Evolutionary conservation across 2,329 filamentous ascomycete genomes (phyloP).

Genomic region (Shiraia sp.): DNA sequence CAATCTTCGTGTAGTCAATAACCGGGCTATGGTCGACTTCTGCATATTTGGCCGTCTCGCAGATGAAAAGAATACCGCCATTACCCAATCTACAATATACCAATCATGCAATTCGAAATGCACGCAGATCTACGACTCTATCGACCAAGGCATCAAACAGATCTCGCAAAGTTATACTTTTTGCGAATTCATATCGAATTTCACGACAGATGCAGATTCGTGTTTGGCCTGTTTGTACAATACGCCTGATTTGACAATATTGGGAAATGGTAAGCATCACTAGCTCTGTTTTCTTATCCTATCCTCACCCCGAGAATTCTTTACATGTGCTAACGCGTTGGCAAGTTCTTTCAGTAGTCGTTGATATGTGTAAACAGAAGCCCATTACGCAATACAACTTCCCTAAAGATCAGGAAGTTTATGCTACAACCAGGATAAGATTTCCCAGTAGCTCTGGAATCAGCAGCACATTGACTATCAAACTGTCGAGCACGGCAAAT

Average conservation of each 20-base stretch:
- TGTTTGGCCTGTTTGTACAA: constrained; percentile 21
- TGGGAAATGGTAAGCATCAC: constrained; percentile 24
- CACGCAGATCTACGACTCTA: constrained; percentile 14
- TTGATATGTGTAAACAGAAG: constrained; percentile 21
- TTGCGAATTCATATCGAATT: constrained; percentile 21
- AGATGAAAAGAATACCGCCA: constrained; percentile 16
- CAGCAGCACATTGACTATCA: no score
- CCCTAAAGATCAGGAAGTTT: constrained; percentile 14
- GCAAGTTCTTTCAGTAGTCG: constrained; percentile 20
- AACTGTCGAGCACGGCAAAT: no score
- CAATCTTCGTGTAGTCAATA: constrained; percentile 17
- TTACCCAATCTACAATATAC: constrained; percentile 13
- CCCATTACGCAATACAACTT: constrained; percentile 17
- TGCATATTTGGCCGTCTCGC: constrained; percentile 24
- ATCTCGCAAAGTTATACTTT: constrained; percentile 17
- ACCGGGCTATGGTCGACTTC: constrained; percentile 21
- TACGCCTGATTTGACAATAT: constrained; percentile 14
- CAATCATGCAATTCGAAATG: constrained; percentile 19
- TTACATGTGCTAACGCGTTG: no score
- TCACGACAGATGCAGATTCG: constrained; percentile 14
- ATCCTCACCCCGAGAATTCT: no score
- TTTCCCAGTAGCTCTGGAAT: not conserved
- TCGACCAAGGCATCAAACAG: constrained; percentile 18
- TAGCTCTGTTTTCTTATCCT: no score
- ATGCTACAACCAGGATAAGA: constrained; percentile 17